Evolutionary conservation across 805 yeast genomes (phyloP).

Genomic region (Lachancea lanzarotensis): DNA sequence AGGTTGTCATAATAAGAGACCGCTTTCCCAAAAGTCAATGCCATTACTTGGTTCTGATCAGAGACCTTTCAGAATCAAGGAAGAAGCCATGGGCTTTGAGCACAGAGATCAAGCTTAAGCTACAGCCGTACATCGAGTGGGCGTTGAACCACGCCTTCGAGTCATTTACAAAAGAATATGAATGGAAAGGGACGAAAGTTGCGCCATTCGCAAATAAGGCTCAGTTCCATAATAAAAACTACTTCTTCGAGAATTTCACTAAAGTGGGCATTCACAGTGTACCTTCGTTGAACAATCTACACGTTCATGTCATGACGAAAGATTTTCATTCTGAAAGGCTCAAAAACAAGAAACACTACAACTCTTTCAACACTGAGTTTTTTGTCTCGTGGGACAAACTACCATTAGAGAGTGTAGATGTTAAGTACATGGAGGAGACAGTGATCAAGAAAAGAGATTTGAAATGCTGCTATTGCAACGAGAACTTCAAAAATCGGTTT

Average conservation of each 20-base stretch:
- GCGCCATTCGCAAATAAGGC: slow-evolving; percentile 16
- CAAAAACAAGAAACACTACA: slow-evolving; percentile 61
- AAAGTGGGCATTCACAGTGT: slow-evolving; percentile 60
- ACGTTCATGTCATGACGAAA: slow-evolving; percentile 62
- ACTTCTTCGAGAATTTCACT: slow-evolving; percentile 29
- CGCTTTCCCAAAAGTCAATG: slow-evolving; percentile 54
- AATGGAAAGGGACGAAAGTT: slow-evolving; percentile 9
- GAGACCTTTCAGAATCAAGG: slow-evolving; percentile 36
- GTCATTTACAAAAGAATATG: slow-evolving; percentile 13
- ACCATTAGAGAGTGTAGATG: slow-evolving; percentile 34
- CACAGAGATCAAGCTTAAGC: slow-evolving; percentile 32
- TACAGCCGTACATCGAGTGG: slow-evolving; percentile 31
- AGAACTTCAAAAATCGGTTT: slow-evolving; percentile 39
- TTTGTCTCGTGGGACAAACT: slow-evolving; percentile 51
- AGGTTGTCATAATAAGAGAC: slow-evolving; percentile 53
- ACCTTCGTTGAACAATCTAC: slow-evolving; percentile 66
- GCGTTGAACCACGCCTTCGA: slow-evolving; percentile 29
- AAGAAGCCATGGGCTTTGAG: slow-evolving; percentile 45
- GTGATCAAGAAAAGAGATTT: slow-evolving; percentile 32
- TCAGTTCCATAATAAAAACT: slow-evolving; percentile 12
- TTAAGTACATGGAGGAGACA: slow-evolving; percentile 35
- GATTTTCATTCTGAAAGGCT: slow-evolving; percentile 51
- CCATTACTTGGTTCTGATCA: slow-evolving; percentile 59
- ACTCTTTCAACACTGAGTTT: slow-evolving; percentile 61
- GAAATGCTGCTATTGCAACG: slow-evolving; percentile 38